phyloP scores from a whole-genome alignment of 805 yeast genomes.

The Blastobotrys chiropterorum region DNA sequence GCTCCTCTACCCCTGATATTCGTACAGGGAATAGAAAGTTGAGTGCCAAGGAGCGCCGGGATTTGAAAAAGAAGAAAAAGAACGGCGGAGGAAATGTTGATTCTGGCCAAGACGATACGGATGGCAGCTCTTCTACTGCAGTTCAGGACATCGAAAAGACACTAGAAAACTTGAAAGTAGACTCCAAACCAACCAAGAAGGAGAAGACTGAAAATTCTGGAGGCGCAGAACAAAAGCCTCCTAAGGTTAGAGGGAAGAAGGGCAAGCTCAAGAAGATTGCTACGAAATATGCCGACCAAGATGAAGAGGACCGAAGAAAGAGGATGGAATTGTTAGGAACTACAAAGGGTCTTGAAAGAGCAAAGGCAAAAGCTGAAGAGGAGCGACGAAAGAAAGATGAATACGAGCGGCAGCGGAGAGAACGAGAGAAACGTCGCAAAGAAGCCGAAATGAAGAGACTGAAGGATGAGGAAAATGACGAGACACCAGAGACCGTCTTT shows the following conservation, averaged over 20 bases:
- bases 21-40: slow-evolving; percentile 7
- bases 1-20: neutral
- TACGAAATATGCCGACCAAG: slow-evolving; percentile 82
- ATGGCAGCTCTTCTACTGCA: slow-evolving; percentile 14
- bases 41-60: slow-evolving; percentile 19
- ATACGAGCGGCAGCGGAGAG: slow-evolving; percentile 29
- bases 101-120: slow-evolving; percentile 4
- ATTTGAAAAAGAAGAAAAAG: slow-evolving; percentile 11
- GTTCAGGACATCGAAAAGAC: slow-evolving; percentile 24
- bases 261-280: slow-evolving; percentile 78
- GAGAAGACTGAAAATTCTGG: neutral
- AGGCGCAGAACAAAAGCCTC: slow-evolving; percentile 18
- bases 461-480: slow-evolving; percentile 24
- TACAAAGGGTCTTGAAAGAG: slow-evolving; percentile 47
- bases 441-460: slow-evolving; percentile 41
- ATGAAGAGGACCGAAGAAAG: slow-evolving; percentile 72
- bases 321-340: slow-evolving; percentile 84
- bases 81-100: neutral
- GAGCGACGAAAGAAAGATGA: slow-evolving; percentile 33
- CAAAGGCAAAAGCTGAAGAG: slow-evolving; percentile 32
- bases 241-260: slow-evolving; percentile 73
- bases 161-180: slow-evolving; percentile 20
- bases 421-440: slow-evolving; percentile 36
- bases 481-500: slow-evolving; percentile 34
- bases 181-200: no score